A percentile compares a stretch with the other conserved stretches of the same genome.
Evolutionary conservation across 352 stramenopile species (phyloP).

Genomic region (Globisporangium nodosum): DNA sequence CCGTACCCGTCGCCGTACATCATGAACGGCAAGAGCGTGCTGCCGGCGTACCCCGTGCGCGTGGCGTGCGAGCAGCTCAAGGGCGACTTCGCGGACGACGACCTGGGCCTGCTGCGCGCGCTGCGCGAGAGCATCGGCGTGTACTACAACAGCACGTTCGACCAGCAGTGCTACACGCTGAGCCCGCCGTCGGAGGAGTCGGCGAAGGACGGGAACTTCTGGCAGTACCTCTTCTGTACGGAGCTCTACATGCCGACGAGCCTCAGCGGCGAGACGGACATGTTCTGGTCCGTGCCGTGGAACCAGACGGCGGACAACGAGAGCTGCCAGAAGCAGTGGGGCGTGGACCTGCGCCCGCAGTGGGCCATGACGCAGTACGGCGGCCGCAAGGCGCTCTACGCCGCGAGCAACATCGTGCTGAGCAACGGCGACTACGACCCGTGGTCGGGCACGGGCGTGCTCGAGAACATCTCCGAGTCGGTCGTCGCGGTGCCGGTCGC

Average conservation of each 20-base stretch:
- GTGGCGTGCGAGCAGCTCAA: conserved; percentile 74
- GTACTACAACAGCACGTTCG: conserved; percentile 70
- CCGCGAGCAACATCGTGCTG: conserved; percentile 92
- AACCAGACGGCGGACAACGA: conserved; percentile 61
- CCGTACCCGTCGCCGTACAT: conserved; percentile 96
- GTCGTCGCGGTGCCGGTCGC: conserved; percentile 69
- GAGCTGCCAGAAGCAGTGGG: conserved; percentile 57
- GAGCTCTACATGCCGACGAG: conserved; percentile 70
- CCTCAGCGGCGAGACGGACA: conserved; percentile 69
- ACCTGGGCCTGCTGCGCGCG: conserved; percentile 34
- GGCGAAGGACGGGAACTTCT: conserved; percentile 56
- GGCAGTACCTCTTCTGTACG: conserved; percentile 74
- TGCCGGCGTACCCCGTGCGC: conserved; percentile 89
- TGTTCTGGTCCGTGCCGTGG: conserved; percentile 79
- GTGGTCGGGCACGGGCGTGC: conserved; percentile 88
- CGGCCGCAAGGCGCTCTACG: conserved; percentile 51
- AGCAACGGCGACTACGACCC: conserved; percentile 94
- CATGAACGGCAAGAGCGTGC: conserved; percentile 72
- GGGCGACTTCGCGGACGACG: conserved; percentile 30
- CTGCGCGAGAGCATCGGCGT: conserved; percentile 60
- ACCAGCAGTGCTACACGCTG: conserved; percentile 50
- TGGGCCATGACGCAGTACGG: conserved; percentile 75
- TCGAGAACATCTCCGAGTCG: conserved; percentile 52
- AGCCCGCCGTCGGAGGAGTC: conserved; percentile 47
- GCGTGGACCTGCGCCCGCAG: conserved; percentile 49